Evolutionary conservation across 768 basidiomycete species (phyloP).

Genomic region (Rubroboletus pulcherrimus): DNA sequence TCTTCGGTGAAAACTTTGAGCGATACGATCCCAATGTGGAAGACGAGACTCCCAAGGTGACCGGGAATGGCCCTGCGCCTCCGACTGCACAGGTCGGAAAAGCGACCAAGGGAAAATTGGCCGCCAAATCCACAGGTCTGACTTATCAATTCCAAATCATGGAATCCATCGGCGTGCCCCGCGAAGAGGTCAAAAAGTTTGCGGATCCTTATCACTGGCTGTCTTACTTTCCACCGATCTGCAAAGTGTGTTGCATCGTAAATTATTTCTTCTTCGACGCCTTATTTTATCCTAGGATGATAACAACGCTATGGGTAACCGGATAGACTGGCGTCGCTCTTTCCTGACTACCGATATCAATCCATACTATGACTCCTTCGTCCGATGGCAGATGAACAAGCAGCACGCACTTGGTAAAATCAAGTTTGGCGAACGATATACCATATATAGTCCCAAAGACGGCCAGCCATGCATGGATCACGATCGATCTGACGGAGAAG

Average conservation of each 20-base stretch:
- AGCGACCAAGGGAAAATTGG: conserved; percentile 93
- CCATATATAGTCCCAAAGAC: conserved; percentile 97
- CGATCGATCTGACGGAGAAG: conserved; percentile 94
- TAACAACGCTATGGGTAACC: conserved; percentile 83
- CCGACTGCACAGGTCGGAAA: conserved; percentile 60
- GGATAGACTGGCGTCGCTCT: conserved; percentile 94
- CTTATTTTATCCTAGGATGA: conserved; percentile 44
- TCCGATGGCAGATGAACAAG: conserved; percentile 98
- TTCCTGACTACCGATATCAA: conserved; percentile 95
- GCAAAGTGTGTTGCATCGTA: conserved; percentile 50
- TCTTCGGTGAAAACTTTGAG: conserved; percentile 91
- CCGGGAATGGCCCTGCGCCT: conserved; percentile 39
- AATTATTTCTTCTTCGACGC: background rate
- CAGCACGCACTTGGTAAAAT: conserved; percentile 84
- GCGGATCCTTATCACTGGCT: conserved; percentile 95
- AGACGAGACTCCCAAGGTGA: conserved; percentile 39
- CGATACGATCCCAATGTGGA: conserved; percentile 43
- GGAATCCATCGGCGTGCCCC: conserved; percentile 88
- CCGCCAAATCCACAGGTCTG: conserved; percentile 88
- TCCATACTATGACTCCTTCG: conserved; percentile 95
- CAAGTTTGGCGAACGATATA: conserved; percentile 97
- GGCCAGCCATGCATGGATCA: conserved; percentile 99
- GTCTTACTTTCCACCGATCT: conserved; percentile 93
- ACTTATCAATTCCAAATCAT: conserved; percentile 99
- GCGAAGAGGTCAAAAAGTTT: conserved; percentile 90